Evolutionary conservation across 495 filamentous ascomycete genomes (phyloP).

Genomic region (Lasiosphaeria ovina): DNA sequence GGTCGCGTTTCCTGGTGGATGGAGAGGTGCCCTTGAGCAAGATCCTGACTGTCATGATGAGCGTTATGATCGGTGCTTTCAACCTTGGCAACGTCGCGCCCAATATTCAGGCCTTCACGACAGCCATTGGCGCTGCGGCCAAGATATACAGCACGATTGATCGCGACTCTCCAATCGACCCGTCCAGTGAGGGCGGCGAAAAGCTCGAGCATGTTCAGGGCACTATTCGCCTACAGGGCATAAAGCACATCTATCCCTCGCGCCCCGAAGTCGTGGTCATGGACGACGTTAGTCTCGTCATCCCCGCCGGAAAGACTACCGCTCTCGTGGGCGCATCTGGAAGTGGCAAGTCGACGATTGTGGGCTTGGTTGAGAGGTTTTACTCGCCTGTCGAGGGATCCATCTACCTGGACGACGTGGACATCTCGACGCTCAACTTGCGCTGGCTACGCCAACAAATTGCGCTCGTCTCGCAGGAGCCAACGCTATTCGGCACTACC

Average conservation of each 20-base stretch:
- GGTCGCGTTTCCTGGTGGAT: constrained; percentile 71
- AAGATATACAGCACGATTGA: constrained; percentile 96
- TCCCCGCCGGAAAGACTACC: constrained; percentile 83
- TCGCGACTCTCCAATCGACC: constrained; percentile 81
- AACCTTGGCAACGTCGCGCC: constrained; percentile 86
- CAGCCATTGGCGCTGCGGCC: constrained; percentile 72
- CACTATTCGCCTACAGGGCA: constrained; percentile 73
- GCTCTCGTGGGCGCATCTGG: constrained; percentile 86
- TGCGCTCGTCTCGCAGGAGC: constrained; percentile 81
- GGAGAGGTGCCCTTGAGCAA: constrained; percentile 55
- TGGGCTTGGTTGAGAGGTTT: constrained; percentile 89
- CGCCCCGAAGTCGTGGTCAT: constrained; percentile 86
- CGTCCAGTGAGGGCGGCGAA: constrained; percentile 65
- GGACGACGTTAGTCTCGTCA: constrained; percentile 70
- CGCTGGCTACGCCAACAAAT: constrained; percentile 91
- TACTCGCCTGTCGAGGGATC: constrained; percentile 82
- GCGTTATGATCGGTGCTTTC: constrained; percentile 89
- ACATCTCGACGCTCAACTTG: constrained; percentile 78
- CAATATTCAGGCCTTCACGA: constrained; percentile 73
- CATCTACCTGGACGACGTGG: constrained; percentile 79
- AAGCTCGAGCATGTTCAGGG: constrained; percentile 72
- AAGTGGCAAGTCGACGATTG: constrained; percentile 87
- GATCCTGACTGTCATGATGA: constrained; percentile 79
- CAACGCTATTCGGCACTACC: constrained; percentile 77
- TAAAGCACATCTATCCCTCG: constrained; percentile 94